phyloP scores from a whole-genome alignment of 495 filamentous ascomycete genomes.

The Apodospora peruviana region DNA sequence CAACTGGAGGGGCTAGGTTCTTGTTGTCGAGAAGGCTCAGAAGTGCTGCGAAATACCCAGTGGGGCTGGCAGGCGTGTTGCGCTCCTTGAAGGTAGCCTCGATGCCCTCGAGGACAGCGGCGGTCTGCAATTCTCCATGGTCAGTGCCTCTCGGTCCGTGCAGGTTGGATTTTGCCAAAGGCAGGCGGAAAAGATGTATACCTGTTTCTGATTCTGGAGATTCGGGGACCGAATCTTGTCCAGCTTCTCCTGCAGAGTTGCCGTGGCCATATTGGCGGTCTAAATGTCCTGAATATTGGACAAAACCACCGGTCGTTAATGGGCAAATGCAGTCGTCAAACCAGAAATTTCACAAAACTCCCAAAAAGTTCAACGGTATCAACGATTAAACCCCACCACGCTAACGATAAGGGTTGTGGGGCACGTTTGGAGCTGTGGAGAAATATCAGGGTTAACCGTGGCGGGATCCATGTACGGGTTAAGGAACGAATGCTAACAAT shows the following conservation, averaged over 20 bases:
- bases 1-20: constrained; percentile 77
- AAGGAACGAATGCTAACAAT: too few relatives aligned
- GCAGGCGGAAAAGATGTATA: constrained; percentile 34
- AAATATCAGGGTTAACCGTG: neutral
- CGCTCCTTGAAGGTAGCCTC: constrained; percentile 88
- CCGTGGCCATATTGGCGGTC: constrained; percentile 35
- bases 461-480: too few relatives aligned
- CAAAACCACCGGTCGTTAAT: constrained; percentile 13
- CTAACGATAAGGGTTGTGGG: constrained; percentile 18
- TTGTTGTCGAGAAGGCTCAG: constrained; percentile 84
- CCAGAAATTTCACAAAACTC: constrained; percentile 22
- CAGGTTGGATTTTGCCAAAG: too few relatives aligned
- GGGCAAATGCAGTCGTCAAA: neutral
- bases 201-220: constrained; percentile 90
- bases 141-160: neutral
- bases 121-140: constrained; percentile 51
- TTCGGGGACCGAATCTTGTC: constrained; percentile 95
- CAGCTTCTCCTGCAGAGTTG: constrained; percentile 83
- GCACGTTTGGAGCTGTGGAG: neutral
- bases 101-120: constrained; percentile 80
- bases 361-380: constrained; percentile 27
- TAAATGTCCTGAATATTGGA: constrained; percentile 11
- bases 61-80: constrained; percentile 72
- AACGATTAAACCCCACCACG: constrained; percentile 14
- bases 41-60: constrained; percentile 94